Evolutionary conservation across 108 stramenopile species (phyloP).

Genomic region (Chaetoceros muelleri): DNA sequence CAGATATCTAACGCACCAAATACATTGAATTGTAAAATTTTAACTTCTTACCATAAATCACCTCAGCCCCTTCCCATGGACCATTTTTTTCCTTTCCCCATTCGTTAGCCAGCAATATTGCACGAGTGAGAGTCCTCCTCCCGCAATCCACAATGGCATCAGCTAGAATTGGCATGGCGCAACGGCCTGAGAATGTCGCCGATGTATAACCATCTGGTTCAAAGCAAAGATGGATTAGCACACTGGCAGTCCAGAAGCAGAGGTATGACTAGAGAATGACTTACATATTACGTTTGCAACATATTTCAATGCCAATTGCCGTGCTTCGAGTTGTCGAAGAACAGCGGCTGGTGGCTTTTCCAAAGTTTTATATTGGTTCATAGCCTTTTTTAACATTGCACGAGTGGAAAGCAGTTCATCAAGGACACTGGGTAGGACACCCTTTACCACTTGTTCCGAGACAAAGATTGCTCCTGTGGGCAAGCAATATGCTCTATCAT

Average conservation of each 20-base stretch:
- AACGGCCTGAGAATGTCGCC: constrained; percentile 93
- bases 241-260: too few species aligned
- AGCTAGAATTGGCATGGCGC: constrained; percentile 91
- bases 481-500: constrained; percentile 60
- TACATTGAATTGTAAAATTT: constrained; percentile 6
- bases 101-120: constrained; percentile 73
- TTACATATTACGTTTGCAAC: constrained; percentile 96
- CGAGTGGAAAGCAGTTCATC: constrained; percentile 94
- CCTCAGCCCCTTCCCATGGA: constrained; percentile 70
- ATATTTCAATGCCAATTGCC: constrained; percentile 97
- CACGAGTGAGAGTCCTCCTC: constrained; percentile 68
- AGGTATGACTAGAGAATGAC: too few species aligned
- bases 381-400: constrained; percentile 91
- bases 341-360: constrained; percentile 53
- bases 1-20: too few species aligned
- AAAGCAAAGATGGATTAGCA: too few species aligned
- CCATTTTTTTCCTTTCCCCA: constrained; percentile 54
- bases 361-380: constrained; percentile 74
- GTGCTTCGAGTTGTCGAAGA: constrained; percentile 87
- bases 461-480: constrained; percentile 92
- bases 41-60: constrained; percentile 56
- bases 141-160: constrained; percentile 96
- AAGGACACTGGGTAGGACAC: constrained; percentile 91
- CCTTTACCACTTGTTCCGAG: constrained; percentile 70
- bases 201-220: constrained; percentile 76